Base-by-base conservation (phyloP, 2,329 filamentous ascomycete genomes). In the Claviceps sorghi region DNA sequence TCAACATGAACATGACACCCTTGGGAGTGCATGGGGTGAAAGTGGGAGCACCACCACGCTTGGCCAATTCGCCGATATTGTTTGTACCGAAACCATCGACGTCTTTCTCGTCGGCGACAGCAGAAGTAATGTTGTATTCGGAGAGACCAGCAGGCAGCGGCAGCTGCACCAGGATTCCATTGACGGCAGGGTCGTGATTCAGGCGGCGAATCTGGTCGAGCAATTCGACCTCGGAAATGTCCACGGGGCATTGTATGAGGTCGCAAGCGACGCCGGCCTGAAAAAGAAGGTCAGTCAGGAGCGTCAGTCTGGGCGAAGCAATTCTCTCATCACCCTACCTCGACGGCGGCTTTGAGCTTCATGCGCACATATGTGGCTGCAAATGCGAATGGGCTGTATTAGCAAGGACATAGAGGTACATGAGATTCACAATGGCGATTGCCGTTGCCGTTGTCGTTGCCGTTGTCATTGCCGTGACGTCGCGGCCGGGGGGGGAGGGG, bases 331-430 rank as follows among this genome's bases (percentile, higher is more conserved):
- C 41, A 30, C n/a, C 51, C 60, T 73, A 89, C 86, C 78, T 97
- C 93, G 67, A 87, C 76, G 54, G 93, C 93, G 59, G 93, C 93
- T 78, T 96, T 98, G 64, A 96, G 74, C 76, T 98, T 98, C 93
- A 98, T 98, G 72, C 90, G 90, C 71, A 98, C 91, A 86, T 98
- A 98, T 50, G 91, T 97, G 64, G 84, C 86, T 91, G 63, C 57
- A 53, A 54, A 67, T 60, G 68, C 63, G 67, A 47, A 38, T 40
- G 21, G 40, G n/a, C 19, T 45, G 26, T 34, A 40, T 51, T 51
- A 52, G 53, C 41, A 47, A 26, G 4, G 15, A 48, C 8, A n/a
- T 38, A 2, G 9, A 22, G 42, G 38, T 11, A 49, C 45, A 22
- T 15, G 9, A 30, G 42, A 30, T 17, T 52, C 45, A 22, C 19